phyloP scores from a whole-genome alignment of 495 filamentous ascomycete genomes.

The Daldinia concentrica region DNA sequence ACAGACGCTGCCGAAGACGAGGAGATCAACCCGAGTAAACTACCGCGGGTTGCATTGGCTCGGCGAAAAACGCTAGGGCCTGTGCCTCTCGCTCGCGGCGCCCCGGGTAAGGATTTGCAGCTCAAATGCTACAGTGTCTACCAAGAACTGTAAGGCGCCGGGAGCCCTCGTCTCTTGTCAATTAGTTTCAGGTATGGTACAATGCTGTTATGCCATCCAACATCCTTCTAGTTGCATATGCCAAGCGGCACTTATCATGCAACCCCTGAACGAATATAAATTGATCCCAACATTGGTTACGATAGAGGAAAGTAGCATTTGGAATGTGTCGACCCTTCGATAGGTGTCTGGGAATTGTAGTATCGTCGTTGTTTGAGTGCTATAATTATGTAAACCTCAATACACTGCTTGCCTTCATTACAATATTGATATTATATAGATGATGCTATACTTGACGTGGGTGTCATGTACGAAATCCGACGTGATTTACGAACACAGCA shows the following conservation, averaged over 20 bases:
- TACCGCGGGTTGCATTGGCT: constrained; percentile 12
- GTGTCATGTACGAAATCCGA: constrained; percentile 2
- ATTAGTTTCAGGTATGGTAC: constrained; percentile 10
- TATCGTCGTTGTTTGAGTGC: too few relatives aligned
- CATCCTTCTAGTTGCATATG: constrained; percentile 34
- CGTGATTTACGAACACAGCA: neutral
- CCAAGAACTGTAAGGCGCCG: neutral
- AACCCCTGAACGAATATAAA: constrained; percentile 12
- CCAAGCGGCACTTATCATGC: constrained; percentile 25
- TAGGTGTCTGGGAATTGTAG: neutral
- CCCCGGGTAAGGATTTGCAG: constrained; percentile 21
- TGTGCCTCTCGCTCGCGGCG: constrained; percentile 1
- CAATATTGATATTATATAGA: too few relatives aligned
- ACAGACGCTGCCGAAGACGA: constrained; percentile 15
- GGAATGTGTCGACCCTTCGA: neutral
- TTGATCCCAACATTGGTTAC: constrained; percentile 1
- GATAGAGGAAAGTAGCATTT: constrained; percentile 1
- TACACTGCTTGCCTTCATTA: too few relatives aligned
- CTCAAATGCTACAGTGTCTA: constrained; percentile 24
- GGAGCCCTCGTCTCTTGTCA: neutral
- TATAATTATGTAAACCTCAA: too few relatives aligned
- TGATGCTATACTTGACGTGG: constrained; percentile 6
- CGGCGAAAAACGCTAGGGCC: constrained; percentile 3
- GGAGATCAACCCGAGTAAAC: constrained; percentile 21
- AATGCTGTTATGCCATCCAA: constrained; percentile 3